Conservation (phyloP, 495 filamentous ascomycete genomes). For the Penicillium odoratum region DNA sequence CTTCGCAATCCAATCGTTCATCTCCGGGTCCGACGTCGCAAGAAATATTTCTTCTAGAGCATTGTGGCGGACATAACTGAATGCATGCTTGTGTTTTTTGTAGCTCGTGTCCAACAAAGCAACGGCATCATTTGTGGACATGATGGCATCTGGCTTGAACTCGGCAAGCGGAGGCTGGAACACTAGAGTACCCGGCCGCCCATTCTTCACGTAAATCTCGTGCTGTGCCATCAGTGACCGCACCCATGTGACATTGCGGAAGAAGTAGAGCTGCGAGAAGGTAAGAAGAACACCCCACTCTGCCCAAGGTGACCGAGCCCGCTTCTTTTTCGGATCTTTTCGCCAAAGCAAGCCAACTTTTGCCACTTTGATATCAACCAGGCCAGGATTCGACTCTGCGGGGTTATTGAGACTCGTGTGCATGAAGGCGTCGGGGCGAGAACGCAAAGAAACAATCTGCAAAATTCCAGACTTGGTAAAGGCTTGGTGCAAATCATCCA, state of each 20-base stretch:
- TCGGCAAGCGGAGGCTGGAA: conserved; percentile 87
- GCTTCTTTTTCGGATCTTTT: conserved; percentile 93
- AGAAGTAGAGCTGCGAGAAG: conserved; percentile 93
- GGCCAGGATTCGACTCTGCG: conserved; percentile 82
- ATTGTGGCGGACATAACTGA: conserved; percentile 86
- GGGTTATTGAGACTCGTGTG: conserved; percentile 81
- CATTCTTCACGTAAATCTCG: conserved; percentile 69
- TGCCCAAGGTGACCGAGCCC: conserved; percentile 92
- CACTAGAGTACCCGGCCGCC: conserved; percentile 59
- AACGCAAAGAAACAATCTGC: conserved; percentile 91
- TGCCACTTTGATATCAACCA: conserved; percentile 96
- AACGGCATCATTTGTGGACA: conserved; percentile 90
- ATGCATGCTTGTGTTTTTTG: conserved; percentile 94
- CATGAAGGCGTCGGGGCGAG: conserved; percentile 93
- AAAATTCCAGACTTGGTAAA: conserved; percentile 89
- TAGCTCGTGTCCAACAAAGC: conserved; percentile 84
- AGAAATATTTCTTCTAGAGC: conserved; percentile 89
- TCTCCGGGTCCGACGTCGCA: conserved; percentile 82
- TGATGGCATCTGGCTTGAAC: conserved; percentile 89
- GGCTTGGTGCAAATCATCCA: conserved; percentile 75
- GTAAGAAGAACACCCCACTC: conserved; percentile 98
- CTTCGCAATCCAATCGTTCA: conserved; percentile 97
- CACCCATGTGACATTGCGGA: conserved; percentile 89
- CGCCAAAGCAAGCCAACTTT: conserved; percentile 96
- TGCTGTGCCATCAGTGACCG: conserved; percentile 85